Evolutionary conservation across 2,329 filamentous ascomycete species (phyloP).

Genomic region (Aspergillus quadricinctus): DNA sequence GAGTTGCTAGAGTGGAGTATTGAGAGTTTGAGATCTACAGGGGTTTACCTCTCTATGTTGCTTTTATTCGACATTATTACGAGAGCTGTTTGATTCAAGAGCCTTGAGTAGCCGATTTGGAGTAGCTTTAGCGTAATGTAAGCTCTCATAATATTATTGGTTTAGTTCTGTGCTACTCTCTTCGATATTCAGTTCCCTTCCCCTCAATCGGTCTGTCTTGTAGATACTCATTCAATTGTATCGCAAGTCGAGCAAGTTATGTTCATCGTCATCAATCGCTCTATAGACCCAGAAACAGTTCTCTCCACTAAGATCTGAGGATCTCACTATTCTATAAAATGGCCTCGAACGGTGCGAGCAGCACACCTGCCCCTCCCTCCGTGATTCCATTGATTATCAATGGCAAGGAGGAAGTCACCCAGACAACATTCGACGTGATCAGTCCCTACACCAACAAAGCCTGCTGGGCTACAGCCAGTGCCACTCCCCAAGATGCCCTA

Average conservation of each 20-base stretch:
- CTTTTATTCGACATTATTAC: not conserved
- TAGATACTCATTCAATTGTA: not conserved
- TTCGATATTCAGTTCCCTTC: not conserved
- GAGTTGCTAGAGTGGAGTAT: not conserved
- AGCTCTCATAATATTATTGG: not conserved
- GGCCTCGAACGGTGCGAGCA: not conserved
- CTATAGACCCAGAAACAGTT: not conserved
- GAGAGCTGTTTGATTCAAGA: too few relatives aligned
- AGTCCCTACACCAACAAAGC: constrained; percentile 51
- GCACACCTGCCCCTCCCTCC: constrained; percentile 4
- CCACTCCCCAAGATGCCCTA: constrained; percentile 38
- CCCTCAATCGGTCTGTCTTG: not conserved
- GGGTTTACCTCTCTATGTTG: too few relatives aligned
- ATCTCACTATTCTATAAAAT: not conserved
- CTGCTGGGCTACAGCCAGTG: constrained; percentile 53
- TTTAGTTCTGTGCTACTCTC: not conserved
- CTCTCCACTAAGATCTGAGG: not conserved
- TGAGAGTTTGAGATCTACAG: not conserved
- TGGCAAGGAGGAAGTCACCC: constrained; percentile 28
- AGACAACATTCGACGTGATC: constrained; percentile 42
- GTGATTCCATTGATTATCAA: constrained; percentile 38
- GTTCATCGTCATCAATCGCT: not conserved
- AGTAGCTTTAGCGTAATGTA: not conserved
- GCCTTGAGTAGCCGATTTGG: not conserved
- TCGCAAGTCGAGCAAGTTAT: not conserved